Base-by-base conservation (phyloP, 2,329 filamentous ascomycete genomes). In the Fonsecaea nubica region DNA sequence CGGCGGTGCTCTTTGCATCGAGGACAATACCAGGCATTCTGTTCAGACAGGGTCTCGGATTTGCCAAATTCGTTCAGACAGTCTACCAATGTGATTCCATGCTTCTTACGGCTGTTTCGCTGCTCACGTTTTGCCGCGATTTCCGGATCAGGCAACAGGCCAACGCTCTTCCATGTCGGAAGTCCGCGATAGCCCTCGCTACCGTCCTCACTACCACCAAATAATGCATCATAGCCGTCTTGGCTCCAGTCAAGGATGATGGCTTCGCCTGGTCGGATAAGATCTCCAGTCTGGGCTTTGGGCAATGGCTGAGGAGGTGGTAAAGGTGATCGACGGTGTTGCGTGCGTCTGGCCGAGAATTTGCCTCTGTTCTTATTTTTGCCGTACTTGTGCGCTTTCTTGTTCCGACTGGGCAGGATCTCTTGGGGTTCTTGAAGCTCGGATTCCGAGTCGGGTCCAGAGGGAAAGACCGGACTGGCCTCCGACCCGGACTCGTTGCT, bases 11-110 rank as follows among this genome's bases (percentile, higher is more conserved):
- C 92, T 77, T 98, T 98, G 84, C 95, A 99, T 35, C 92, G 88
- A 64, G 92, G 94, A 76, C 95, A 99, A 77, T 96, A 98, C 95
- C 95, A 99, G 67, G 92, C 94, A 76, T 99, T 96, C 75, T 96
- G 91, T 77, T 97, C 92, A 0, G 94, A 97, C 4, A 99, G 83
- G 13, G 97, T 89, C 79, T 99, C 95, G 67, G 93, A 91, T 76
- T 94, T 94, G 75, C 95, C 92, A 72, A 97, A 98, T 78, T 98
- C 95, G 66, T 93, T 90, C 62, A 99, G 86, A 76, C 95, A 99
- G 73, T 97, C 93, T 25, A 95, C 90, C 4, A 99, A 84, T 0
- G 89, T 89, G 71, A 97, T 89, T 33, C 95, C 95, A 62, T 88
- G 84, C 77, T 90, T 91, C 73, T 84, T 86, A 7, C 92, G 90